Conservation (phyloP, 257 asterid genomes). For the Solanum dulcamara region DNA sequence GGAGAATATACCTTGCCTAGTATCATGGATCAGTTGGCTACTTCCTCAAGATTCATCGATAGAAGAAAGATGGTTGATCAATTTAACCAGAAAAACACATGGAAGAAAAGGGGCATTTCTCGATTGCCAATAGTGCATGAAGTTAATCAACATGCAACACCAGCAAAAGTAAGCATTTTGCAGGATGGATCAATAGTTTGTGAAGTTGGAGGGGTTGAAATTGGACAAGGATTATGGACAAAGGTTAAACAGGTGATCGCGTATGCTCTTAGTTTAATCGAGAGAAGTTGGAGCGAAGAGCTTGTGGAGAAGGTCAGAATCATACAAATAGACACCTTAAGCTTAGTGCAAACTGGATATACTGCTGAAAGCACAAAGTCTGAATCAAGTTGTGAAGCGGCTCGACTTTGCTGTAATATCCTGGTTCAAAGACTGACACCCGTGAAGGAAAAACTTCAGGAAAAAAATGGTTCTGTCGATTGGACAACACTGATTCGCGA, state of each 20-base stretch:
- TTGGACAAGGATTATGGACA: conserved; percentile 78
- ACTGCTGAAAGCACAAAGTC: conserved; percentile 75
- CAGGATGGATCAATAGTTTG: conserved; percentile 56
- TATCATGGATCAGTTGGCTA: conserved; percentile 45
- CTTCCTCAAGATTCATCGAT: conserved; percentile 20
- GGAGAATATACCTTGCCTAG: conserved; percentile 40
- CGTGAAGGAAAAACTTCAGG: conserved; percentile 32
- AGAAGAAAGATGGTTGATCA: conserved; percentile 20
- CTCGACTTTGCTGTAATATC: conserved; percentile 44
- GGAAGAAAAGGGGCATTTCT: conserved; percentile 67
- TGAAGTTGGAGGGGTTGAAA: conserved; percentile 67
- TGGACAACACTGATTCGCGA: conserved; percentile 52
- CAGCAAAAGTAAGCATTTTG: conserved; percentile 65
- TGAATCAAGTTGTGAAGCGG: conserved; percentile 73
- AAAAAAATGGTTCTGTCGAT: conserved; percentile 34
- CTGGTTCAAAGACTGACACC: conserved; percentile 47
- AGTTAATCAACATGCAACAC: conserved; percentile 22
- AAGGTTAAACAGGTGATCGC: conserved; percentile 63
- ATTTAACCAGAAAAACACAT: conserved; percentile 27
- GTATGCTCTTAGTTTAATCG: conserved; percentile 36
- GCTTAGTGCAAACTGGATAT: conserved; percentile 58
- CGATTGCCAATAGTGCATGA: conserved; percentile 47
- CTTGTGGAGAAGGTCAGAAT: conserved; percentile 55
- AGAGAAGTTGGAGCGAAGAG: conserved; percentile 35
- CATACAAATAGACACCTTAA: conserved; percentile 56